A percentile compares a stretch with the other conserved stretches of the same genome.
phyloP scores from a whole-genome alignment of 345 rosid species.

The Cardiospermum halicacabum region DNA sequence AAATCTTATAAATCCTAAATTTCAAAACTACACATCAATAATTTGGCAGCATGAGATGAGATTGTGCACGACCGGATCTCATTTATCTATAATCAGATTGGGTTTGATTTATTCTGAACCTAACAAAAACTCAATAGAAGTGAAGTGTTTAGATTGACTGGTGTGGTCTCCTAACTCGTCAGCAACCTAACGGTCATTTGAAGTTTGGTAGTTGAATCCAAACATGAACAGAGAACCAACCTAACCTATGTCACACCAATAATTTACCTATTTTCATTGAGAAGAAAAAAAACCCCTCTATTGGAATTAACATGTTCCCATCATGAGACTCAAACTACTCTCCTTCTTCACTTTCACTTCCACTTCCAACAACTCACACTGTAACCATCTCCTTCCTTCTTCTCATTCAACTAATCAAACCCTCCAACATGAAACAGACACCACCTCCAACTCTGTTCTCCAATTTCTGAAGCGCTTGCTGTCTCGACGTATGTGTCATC shows the following conservation, averaged over 20 bases:
- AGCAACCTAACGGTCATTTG: conserved; percentile 53
- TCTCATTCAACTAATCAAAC: conserved; percentile 21
- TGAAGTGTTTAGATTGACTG: neutral
- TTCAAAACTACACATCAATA: too few species aligned
- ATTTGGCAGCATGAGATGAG: too few species aligned
- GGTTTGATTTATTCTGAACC: too few species aligned
- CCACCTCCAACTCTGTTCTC: conserved; percentile 16
- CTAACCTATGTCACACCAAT: neutral
- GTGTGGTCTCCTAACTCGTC: neutral
- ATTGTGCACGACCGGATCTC: too few species aligned
- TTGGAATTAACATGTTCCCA: too few species aligned
- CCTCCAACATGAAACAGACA: conserved; percentile 13
- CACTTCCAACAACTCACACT: neutral
- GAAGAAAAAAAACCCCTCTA: too few species aligned
- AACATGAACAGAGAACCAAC: conserved; percentile 6
- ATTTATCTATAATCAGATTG: too few species aligned
- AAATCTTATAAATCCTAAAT: too few species aligned
- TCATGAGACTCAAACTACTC: conserved; percentile 26
- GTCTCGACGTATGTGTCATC: conserved; percentile 30
- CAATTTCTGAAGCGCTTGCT: conserved; percentile 27
- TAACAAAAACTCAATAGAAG: too few species aligned
- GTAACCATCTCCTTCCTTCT: conserved; percentile 23
- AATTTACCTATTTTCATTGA: neutral
- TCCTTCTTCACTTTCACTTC: conserved; percentile 26
- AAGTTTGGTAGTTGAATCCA: conserved; percentile 41